Base-by-base conservation (phyloP, 331 rosid species). In the Quercus lobata region DNA sequence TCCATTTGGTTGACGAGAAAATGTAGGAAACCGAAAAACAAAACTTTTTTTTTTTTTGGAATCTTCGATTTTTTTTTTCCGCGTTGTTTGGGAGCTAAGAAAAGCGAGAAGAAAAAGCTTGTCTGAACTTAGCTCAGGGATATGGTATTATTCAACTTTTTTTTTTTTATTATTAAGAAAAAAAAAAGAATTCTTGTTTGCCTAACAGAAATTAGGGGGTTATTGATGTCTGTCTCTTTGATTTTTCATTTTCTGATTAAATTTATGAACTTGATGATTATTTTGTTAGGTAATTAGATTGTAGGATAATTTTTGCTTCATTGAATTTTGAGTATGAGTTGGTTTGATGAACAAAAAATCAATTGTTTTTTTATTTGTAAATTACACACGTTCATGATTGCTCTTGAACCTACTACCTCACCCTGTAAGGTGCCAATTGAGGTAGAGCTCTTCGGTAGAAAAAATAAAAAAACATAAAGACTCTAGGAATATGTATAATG, bases 1-100 rank as follows among this genome's bases (percentile, higher is more conserved):
- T 58, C 72, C 78, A 75, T 69, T 62, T 87, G 78, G 61, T 18
- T 76, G 68, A 76, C 21, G 61, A 19, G 78, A 7, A 22, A 78
- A 83, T 78, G 78, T 78, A 84, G 78, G 66, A 71, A 75, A 56
- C 53, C 10, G 55, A 30, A 60, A 57, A 60, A 61, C 35, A 46
- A 63, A 56, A 49, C 54, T 49, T 49, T 22, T 7, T 35, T 49
- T 24, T 49, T 49, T 49, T 41, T 35, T 35, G 1, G 46, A 37
- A 37, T 37, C 46, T 2, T 37, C 2, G 71, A 77, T 72, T 41
- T 18, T 5, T 35, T 49, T 22, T 73, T 15, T 30, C 71, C 4
- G 2, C 54, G 54, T 49, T 49, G 15, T 75, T 69, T 57, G 46
- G 76, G 70, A 22, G 19, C 69, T 69, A 52, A 73, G 34, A 65